Conservation (phyloP, 805 yeast species). For the Yamadazyma philogaea region DNA sequence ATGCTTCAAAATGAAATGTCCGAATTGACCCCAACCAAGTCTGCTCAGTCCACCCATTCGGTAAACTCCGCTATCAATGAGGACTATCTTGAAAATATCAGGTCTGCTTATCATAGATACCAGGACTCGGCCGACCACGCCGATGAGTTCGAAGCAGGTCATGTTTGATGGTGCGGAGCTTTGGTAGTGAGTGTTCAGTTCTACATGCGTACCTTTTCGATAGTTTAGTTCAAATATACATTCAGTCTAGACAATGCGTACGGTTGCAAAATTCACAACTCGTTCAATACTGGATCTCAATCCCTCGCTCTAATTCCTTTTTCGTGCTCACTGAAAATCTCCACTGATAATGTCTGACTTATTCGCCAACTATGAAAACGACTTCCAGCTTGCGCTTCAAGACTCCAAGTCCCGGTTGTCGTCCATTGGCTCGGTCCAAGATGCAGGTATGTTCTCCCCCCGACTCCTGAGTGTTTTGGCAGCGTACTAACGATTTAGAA, state of each 20-base stretch:
- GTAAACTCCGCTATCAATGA: conserved; percentile 29
- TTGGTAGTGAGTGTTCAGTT: too few relatives aligned
- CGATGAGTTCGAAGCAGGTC: conserved; percentile 57
- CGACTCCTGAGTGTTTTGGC: background rate
- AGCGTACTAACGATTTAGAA: conserved; percentile 33
- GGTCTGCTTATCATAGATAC: conserved; percentile 35
- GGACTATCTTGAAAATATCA: conserved; percentile 33
- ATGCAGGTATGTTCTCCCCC: conserved; percentile 13
- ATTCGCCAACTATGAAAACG: conserved; percentile 65
- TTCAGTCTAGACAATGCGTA: too few relatives aligned
- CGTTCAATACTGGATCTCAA: background rate
- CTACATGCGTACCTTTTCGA: background rate
- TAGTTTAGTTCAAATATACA: too few relatives aligned
- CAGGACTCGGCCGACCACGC: conserved; percentile 36
- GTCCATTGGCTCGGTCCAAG: conserved; percentile 25
- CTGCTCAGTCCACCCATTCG: conserved; percentile 22
- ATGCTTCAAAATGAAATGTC: conserved; percentile 16
- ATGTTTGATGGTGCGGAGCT: too few relatives aligned
- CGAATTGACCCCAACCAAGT: conserved; percentile 18
- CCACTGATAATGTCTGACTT: conserved; percentile 21
- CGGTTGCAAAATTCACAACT: background rate
- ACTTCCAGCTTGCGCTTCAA: conserved; percentile 63
- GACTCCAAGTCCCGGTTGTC: conserved; percentile 69
- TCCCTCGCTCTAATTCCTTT: background rate
- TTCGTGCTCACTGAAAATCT: too few relatives aligned